These are phyloP conservation scores for Cadophora gregata DNA, from an alignment of 2,329 filamentous ascomycete species.

Conservation along the genomic window DNA sequence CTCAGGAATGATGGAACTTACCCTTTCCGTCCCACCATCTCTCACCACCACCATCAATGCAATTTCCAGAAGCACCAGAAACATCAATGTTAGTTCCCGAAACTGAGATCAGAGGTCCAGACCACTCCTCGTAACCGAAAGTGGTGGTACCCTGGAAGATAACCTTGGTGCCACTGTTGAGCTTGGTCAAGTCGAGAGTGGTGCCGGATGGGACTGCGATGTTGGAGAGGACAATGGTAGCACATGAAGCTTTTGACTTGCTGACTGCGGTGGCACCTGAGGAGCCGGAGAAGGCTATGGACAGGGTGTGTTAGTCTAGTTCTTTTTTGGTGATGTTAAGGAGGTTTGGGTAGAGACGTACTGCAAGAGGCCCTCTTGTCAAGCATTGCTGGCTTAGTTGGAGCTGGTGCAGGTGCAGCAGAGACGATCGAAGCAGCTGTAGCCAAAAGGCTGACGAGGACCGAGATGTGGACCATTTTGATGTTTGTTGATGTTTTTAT, in stretches of 20 bases:
- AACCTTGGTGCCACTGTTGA: conserved; percentile 56
- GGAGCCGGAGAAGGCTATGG: conserved; percentile 53
- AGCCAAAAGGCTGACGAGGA: conserved; percentile 33
- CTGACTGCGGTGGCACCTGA: conserved; percentile 51
- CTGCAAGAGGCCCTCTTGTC: conserved; percentile 50
- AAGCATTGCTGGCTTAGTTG: conserved; percentile 29
- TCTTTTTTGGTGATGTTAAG: no score
- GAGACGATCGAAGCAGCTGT: conserved; percentile 29
- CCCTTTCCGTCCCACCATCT: conserved; percentile 50
- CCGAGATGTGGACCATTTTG: conserved; percentile 39
- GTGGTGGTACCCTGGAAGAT: conserved; percentile 71
- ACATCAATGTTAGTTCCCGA: conserved; percentile 38
- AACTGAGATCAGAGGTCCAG: conserved; percentile 62
- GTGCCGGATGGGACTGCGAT: conserved; percentile 63
- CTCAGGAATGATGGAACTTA: background rate
- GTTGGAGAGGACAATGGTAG: conserved; percentile 58
- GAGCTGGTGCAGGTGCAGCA: conserved; percentile 24
- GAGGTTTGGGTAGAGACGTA: background rate
- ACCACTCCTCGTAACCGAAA: conserved; percentile 70
- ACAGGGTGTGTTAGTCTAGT: background rate
- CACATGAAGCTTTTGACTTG: conserved; percentile 57
- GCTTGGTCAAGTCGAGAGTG: conserved; percentile 62
- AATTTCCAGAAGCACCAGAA: conserved; percentile 37
- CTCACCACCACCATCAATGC: conserved; percentile 61
- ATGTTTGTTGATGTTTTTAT: conserved; percentile 7